Base-by-base conservation (phyloP, 805 yeast genomes). In the Starmerella scarabaei region DNA sequence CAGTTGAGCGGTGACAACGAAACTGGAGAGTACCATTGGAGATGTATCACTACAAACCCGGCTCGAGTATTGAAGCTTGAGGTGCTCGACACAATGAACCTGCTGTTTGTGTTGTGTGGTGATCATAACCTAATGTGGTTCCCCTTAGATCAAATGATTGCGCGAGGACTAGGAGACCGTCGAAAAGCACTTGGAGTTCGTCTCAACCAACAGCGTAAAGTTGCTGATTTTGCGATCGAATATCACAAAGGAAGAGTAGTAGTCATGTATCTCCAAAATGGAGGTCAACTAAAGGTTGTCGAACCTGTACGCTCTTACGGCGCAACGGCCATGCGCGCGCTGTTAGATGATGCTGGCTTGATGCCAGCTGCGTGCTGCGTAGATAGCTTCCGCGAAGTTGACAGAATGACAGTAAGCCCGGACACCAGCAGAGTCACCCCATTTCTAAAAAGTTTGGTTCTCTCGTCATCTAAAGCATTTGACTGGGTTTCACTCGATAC, bases 401-500 rank as follows among this genome's bases (percentile, higher is more conserved):
- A 72, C 51, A 63, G 67, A 38, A 68, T 76, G 45, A 66, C 63
- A 42, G 61, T 70, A 18, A 69, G 69, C 23, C 68, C 71, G 2
- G 86, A 78, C 37, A 68, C 80, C 37, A 64, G 57, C 43, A 77
- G 75, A 2, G 60, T 80, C 16, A 72, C 80, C 0, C 63, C 79
- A 2, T 75, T 82, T 60, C 72, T 75, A 44, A 71, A 73, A 17
- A 68, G 81, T 37, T 69, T 82, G 0, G 70, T 78, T 1, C 80
- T 78, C 51, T 18, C 37, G 8, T 69, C 84, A 0, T 61, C 69
- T 15, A 71, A 72, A 50, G 86, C 86, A 0, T 75, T 78, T 48
- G 77, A 80, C 44, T 67, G 79, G 21, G 63, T 75, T 49, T 70
- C 77, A 4, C 63, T 80, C 37, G 76, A 76, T 42, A 70, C 72